Percentiles rank a stretch among this genome's conserved stretches.
Conservation (phyloP, 73 alveolate species). For the Paramecium primaurelia region DNA sequence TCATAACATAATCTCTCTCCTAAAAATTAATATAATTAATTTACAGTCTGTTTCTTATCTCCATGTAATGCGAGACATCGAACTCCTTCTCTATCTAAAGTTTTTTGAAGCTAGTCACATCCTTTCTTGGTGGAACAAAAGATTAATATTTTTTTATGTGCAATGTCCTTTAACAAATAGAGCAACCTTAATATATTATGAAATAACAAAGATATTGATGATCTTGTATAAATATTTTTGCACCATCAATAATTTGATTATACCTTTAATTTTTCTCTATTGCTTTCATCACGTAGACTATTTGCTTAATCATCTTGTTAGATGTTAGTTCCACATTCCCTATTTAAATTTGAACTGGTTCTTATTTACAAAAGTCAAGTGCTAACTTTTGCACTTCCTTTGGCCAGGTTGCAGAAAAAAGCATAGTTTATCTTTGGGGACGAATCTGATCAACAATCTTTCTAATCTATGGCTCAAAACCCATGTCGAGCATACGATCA, state of each 20-base stretch:
- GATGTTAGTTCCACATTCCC: constrained; percentile 76
- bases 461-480: constrained; percentile 82
- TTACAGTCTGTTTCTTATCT: constrained; percentile 67
- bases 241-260: not conserved
- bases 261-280: constrained; percentile 31
- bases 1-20: constrained; percentile 78
- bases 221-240: not conserved
- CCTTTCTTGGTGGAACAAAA: constrained; percentile 83
- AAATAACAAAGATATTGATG: constrained; percentile 4
- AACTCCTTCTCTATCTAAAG: constrained; percentile 63
- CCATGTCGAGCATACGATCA: constrained; percentile 94
- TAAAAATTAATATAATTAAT: not conserved
- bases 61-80: constrained; percentile 83
- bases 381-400: constrained; percentile 80
- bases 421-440: constrained; percentile 76
- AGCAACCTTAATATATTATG: constrained; percentile 2
- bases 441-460: constrained; percentile 69
- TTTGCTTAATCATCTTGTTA: constrained; percentile 61
- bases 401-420: constrained; percentile 94
- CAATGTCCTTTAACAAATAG: not conserved
- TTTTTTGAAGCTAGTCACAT: constrained; percentile 75
- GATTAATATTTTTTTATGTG: constrained; percentile 67
- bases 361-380: constrained; percentile 70
- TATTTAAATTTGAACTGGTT: constrained; percentile 73
- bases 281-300: constrained; percentile 40